Percentiles rank a stretch among this genome's conserved stretches.
phyloP scores from a whole-genome alignment of 2,329 filamentous ascomycete species.

The Trichoderma atrobrunneum region DNA sequence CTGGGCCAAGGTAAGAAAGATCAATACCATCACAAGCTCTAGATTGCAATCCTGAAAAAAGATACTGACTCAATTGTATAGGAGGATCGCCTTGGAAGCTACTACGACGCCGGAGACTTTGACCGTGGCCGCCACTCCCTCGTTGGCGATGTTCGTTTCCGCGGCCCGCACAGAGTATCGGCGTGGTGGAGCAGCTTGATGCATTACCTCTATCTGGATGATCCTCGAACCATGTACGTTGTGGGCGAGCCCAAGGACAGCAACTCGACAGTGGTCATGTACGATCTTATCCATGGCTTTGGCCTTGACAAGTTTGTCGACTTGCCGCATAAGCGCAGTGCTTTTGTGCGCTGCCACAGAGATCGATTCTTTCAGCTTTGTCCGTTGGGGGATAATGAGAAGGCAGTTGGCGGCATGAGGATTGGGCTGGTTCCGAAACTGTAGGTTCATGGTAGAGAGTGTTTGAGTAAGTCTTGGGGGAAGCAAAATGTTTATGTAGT shows the following conservation, averaged over 20 bases:
- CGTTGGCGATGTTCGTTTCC: slow-evolving; percentile 57
- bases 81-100: slow-evolving; percentile 56
- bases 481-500: not conserved
- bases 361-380: slow-evolving; percentile 69
- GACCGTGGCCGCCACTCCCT: slow-evolving; percentile 59
- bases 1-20: slow-evolving; percentile 58
- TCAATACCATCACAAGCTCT: not conserved
- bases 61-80: slow-evolving; percentile 25
- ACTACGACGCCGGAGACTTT: slow-evolving; percentile 54
- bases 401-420: slow-evolving; percentile 52
- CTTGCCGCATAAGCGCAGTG: slow-evolving; percentile 68
- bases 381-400: slow-evolving; percentile 55
- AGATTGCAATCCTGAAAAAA: not conserved
- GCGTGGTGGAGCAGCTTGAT: slow-evolving; percentile 62
- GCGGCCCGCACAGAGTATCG: slow-evolving; percentile 58
- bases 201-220: slow-evolving; percentile 62
- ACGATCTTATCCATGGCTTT: slow-evolving; percentile 72
- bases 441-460: slow-evolving; percentile 29
- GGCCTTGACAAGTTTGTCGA: slow-evolving; percentile 71
- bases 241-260: slow-evolving; percentile 72
- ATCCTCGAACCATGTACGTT: slow-evolving; percentile 54
- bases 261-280: slow-evolving; percentile 67
- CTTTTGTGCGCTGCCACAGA: slow-evolving; percentile 61
- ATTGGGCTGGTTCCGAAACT: slow-evolving; percentile 55
- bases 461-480: not conserved